phyloP scores from a whole-genome alignment of 2,329 filamentous ascomycete species.

The Aureobasidium uvarum region DNA sequence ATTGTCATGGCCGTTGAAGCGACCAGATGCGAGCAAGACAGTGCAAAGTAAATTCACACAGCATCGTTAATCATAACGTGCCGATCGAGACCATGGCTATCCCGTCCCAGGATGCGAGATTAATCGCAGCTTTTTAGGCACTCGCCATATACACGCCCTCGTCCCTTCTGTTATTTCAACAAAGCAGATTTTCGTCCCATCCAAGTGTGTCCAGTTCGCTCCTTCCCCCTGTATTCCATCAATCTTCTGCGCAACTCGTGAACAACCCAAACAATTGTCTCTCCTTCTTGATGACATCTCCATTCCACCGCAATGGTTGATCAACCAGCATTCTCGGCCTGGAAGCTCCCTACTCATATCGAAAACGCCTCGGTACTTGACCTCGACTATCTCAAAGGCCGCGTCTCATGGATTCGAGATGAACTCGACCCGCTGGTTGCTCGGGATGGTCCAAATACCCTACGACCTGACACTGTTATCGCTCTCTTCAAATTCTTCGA shows the following conservation, averaged over 20 bases:
- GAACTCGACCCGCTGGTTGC: conserved; percentile 49
- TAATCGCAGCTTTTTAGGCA: conserved; percentile 10
- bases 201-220: neutral
- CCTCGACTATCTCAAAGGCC: conserved; percentile 38
- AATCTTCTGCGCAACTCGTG: neutral
- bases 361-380: conserved; percentile 18
- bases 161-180: neutral
- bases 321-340: conserved; percentile 1
- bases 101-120: conserved; percentile 10
- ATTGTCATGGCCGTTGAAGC: conserved; percentile 3
- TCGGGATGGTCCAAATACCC: conserved; percentile 45
- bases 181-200: neutral
- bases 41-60: conserved; percentile 8
- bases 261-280: neutral
- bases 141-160: conserved; percentile 2
- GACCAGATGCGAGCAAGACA: conserved; percentile 6
- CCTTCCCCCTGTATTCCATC: neutral
- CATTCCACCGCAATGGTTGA: neutral
- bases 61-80: conserved; percentile 10
- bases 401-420: conserved; percentile 49
- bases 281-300: neutral
- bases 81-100: conserved; percentile 3
- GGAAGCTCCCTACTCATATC: neutral
- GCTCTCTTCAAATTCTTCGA: conserved; percentile 46
- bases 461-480: conserved; percentile 47